Base-by-base conservation (phyloP, 129 eudicot genomes). In the Glebionis coronaria region DNA sequence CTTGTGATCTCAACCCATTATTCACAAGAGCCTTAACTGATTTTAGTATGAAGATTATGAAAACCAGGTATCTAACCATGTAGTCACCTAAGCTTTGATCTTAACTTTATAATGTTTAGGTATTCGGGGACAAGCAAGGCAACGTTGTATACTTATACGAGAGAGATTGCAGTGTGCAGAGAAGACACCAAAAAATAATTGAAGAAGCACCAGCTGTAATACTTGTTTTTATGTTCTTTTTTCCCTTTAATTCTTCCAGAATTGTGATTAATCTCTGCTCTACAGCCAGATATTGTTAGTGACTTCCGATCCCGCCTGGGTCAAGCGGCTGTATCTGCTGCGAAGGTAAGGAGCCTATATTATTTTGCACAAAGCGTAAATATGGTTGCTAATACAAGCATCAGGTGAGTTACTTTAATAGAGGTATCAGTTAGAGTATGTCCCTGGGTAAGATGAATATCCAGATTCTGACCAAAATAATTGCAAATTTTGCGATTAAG, bases 171-270 rank as follows among this genome's bases (percentile, higher is more conserved):
- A 94, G 97, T 75, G 88, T 94, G 71, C 99, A 89, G 82, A 84
- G 99, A 84, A 87, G 99, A 79, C 99, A 94, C 76, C 97, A 89
- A 67, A 94, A 94, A 82, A 94, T 94, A 66, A 94, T 94, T 61
- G 99, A 94, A 85, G 99, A 94, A 87, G 99, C 99, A 72, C 99
- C 99, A 20, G 95, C 95, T 82, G 99, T 94, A 89, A 82, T 67
- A 68, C 25, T 77, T 61, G 31, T 73, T 2, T 42, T 59, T 44
- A 27, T 69, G 18, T 61, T n/a, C 18, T 23, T 61, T 40, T 63
- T 46, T 2, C 4, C 47, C 35, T 53, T 4, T 59, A 58, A 19
- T 29, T 4, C 40, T 3, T 70, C 56, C 50, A 16, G n/a, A 70
- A 31, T 62, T 50, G 35, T 84, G 75, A 74, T 69, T 20, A 55